Evolutionary conservation across 192 early-diverging fungal species (phyloP).

Genomic region (Coemansia sp.): DNA sequence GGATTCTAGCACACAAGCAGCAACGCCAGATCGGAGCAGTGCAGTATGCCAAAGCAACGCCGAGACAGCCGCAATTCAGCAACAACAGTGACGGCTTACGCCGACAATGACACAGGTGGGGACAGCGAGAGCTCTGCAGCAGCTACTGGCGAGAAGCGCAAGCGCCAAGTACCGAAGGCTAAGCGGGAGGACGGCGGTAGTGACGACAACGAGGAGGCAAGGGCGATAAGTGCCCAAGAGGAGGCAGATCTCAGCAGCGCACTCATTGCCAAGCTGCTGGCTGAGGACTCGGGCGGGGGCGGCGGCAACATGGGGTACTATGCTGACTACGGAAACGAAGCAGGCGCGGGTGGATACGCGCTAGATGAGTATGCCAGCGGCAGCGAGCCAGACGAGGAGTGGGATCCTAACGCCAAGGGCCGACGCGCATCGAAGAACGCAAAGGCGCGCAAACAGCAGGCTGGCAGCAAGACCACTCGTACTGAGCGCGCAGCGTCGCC

Average conservation of each 20-base stretch:
- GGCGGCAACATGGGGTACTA: conserved; percentile 57
- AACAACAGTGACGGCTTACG: neutral
- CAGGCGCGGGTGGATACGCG: conserved; percentile 25
- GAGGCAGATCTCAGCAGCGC: conserved; percentile 80
- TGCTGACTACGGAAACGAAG: conserved; percentile 43
- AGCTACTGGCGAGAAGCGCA: neutral
- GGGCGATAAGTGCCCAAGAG: conserved; percentile 61
- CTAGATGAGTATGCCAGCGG: conserved; percentile 50
- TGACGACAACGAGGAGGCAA: neutral
- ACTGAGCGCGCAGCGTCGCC: neutral
- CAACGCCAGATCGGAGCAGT: neutral
- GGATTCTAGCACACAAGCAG: neutral
- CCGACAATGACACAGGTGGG: neutral
- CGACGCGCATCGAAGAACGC: conserved; percentile 29
- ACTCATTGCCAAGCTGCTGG: conserved; percentile 74
- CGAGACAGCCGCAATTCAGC: neutral
- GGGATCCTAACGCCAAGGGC: conserved; percentile 45
- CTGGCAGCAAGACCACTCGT: neutral
- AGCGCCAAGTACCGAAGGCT: neutral
- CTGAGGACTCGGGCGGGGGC: conserved; percentile 61
- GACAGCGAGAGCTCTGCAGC: neutral
- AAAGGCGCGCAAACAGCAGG: conserved; percentile 25
- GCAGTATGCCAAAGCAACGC: neutral
- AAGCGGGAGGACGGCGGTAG: neutral
- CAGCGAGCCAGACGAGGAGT: conserved; percentile 48